These are phyloP conservation scores for Sporisorium graminicola DNA, from an alignment of 1,284 basidiomycete genomes.

Conservation along the genomic window DNA sequence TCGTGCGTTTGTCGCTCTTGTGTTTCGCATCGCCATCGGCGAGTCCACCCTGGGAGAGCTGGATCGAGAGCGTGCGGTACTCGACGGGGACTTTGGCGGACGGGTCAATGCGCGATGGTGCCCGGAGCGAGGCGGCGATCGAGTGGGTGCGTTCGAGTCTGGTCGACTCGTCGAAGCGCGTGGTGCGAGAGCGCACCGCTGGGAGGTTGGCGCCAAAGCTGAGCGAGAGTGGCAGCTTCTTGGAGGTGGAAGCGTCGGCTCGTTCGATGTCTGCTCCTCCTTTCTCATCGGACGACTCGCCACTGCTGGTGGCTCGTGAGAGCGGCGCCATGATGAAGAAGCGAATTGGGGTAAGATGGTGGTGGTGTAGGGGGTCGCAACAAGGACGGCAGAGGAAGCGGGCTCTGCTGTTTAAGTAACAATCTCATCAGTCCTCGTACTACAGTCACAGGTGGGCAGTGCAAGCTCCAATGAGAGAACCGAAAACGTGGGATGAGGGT, in stretches of 20 bases:
- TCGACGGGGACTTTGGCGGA: slow-evolving; percentile 50
- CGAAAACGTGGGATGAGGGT: neutral
- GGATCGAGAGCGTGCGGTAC: slow-evolving; percentile 59
- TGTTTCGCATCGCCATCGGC: slow-evolving; percentile 15
- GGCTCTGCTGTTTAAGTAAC: neutral
- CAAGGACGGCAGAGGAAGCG: neutral
- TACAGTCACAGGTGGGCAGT: neutral
- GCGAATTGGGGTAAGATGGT: no score
- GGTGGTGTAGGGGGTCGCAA: no score
- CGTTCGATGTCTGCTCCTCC: slow-evolving; percentile 11
- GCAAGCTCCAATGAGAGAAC: neutral
- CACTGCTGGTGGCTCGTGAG: slow-evolving; percentile 6
- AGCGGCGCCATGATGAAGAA: neutral
- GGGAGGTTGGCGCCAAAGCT: slow-evolving; percentile 21
- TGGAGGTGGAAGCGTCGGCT: neutral
- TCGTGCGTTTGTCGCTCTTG: slow-evolving; percentile 28
- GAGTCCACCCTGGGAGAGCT: slow-evolving; percentile 54
- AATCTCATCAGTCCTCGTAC: neutral
- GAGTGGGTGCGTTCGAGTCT: slow-evolving; percentile 40
- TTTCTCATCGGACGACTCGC: slow-evolving; percentile 15
- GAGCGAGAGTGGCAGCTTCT: slow-evolving; percentile 10
- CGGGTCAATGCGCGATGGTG: slow-evolving; percentile 32
- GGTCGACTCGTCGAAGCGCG: slow-evolving; percentile 25
- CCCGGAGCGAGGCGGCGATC: slow-evolving; percentile 23
- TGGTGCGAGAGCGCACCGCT: slow-evolving; percentile 5